Conservation (phyloP, 768 basidiomycete genomes). For the Aureoboletus auriporus region DNA sequence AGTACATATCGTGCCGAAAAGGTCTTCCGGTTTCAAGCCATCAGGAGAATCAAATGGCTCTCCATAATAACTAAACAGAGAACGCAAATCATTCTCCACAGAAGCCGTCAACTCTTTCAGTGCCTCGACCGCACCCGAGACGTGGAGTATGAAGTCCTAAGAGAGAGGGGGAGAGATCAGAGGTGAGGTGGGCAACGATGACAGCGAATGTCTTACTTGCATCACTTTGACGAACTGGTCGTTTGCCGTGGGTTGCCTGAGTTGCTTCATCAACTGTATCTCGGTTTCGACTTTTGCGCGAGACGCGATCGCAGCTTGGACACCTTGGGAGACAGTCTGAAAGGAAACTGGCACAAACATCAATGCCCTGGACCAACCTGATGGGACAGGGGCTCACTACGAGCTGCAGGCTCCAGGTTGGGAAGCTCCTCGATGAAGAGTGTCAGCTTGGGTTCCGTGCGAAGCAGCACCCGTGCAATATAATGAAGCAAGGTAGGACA, state of each 20-base stretch:
- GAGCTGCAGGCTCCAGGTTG: slow-evolving; percentile 76
- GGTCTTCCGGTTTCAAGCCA: slow-evolving; percentile 72
- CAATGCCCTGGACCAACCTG: neutral
- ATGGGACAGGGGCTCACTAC: slow-evolving; percentile 42
- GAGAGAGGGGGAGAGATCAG: neutral
- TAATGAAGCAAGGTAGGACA: slow-evolving; percentile 93
- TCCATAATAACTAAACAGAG: slow-evolving; percentile 70
- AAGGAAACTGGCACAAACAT: slow-evolving; percentile 61
- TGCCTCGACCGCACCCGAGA: slow-evolving; percentile 54
- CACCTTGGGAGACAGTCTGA: slow-evolving; percentile 55
- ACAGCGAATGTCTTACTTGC: slow-evolving; percentile 43
- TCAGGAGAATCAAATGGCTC: slow-evolving; percentile 65
- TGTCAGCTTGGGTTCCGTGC: slow-evolving; percentile 59
- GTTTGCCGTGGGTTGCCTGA: slow-evolving; percentile 28
- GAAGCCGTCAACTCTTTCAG: slow-evolving; percentile 55
- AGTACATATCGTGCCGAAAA: slow-evolving; percentile 71
- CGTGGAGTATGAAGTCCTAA: slow-evolving; percentile 33
- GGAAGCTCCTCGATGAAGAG: slow-evolving; percentile 80
- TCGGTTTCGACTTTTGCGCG: slow-evolving; percentile 56
- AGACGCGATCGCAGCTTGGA: slow-evolving; percentile 54
- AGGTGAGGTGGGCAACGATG: no score
- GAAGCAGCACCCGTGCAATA: slow-evolving; percentile 68
- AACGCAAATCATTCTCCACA: slow-evolving; percentile 58
- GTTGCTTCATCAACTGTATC: slow-evolving; percentile 39
- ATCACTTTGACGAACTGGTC: slow-evolving; percentile 70